phyloP scores from a whole-genome alignment of 495 filamentous ascomycete species.

The Monascus purpureus region DNA sequence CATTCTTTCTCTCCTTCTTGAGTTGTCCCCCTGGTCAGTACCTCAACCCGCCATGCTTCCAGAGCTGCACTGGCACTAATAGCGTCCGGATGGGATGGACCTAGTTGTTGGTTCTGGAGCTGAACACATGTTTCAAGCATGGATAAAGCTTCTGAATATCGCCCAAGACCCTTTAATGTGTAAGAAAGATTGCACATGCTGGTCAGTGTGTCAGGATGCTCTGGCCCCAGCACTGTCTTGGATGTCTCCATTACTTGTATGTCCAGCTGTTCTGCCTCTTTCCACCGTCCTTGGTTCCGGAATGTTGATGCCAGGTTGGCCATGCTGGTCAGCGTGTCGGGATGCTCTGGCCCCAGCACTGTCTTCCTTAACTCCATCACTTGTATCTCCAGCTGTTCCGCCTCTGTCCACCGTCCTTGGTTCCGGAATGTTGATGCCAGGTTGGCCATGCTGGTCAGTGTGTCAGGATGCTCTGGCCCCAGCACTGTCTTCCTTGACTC shows the following conservation, averaged over 20 bases:
- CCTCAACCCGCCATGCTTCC: too few species aligned
- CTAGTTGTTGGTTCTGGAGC: too few species aligned
- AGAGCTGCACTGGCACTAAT: too few species aligned
- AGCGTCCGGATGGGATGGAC: too few species aligned
- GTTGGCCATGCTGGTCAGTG: not conserved
- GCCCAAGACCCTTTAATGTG: constrained; percentile 9
- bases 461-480: constrained; percentile 3
- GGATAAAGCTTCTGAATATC: constrained; percentile 15
- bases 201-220: constrained; percentile 2
- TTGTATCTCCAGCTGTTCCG: constrained; percentile 3
- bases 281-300: constrained; percentile 1
- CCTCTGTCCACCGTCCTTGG: constrained; percentile 1
- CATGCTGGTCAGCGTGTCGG: constrained; percentile 5
- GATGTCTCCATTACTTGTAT: constrained; percentile 1
- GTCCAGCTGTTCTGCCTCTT: constrained; percentile 2
- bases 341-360: not conserved
- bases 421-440: constrained; percentile 2
- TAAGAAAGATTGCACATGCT: constrained; percentile 6
- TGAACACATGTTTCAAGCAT: too few species aligned
- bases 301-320: constrained; percentile 2
- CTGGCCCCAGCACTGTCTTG: constrained; percentile 2
- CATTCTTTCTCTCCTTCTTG: too few species aligned
- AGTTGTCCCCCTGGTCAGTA: too few species aligned
- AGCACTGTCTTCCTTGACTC: constrained; percentile 5
- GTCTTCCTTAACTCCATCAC: constrained; percentile 1